A percentile compares a stretch with the other conserved stretches of the same genome.
phyloP scores from a whole-genome alignment of 225 moss, liverwort and hornwort species.

The Thuidium tamariscinum region DNA sequence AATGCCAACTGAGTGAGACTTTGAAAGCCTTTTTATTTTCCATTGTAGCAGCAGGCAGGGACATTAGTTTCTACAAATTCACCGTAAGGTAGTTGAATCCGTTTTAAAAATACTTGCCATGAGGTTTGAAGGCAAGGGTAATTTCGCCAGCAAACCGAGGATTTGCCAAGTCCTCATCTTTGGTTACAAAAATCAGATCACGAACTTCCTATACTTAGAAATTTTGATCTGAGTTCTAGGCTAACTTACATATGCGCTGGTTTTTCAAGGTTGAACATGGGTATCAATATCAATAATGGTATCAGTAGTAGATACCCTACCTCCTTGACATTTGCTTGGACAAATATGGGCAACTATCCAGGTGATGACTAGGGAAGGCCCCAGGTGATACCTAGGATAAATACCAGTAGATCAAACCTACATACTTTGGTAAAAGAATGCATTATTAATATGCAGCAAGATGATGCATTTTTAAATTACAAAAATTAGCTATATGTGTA shows the following conservation, averaged over 20 bases:
- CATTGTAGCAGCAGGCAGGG: neutral
- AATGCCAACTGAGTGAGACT: neutral
- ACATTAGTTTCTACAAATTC: neutral
- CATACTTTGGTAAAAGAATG: too few relatives aligned
- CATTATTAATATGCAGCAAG: fast-evolving
- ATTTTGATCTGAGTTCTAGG: neutral
- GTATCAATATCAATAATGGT: neutral
- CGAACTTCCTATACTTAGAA: neutral
- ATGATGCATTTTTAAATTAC: neutral
- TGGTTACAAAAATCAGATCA: neutral
- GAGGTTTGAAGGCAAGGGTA: neutral
- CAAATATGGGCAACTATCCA: neutral
- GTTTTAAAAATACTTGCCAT: neutral
- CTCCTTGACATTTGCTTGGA: neutral
- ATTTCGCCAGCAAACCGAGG: neutral
- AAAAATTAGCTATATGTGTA: too few relatives aligned
- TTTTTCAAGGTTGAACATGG: too few relatives aligned
- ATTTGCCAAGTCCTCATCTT: neutral
- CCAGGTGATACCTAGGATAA: fast-evolving
- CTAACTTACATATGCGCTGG: too few relatives aligned
- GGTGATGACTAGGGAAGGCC: neutral
- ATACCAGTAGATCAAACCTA: neutral
- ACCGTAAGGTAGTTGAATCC: neutral
- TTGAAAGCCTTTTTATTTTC: too few relatives aligned
- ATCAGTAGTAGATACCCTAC: neutral